These are phyloP conservation scores for Monilinia vaccinii-corymbosi DNA, from an alignment of 2,329 filamentous ascomycete species.

Conservation along the genomic window DNA sequence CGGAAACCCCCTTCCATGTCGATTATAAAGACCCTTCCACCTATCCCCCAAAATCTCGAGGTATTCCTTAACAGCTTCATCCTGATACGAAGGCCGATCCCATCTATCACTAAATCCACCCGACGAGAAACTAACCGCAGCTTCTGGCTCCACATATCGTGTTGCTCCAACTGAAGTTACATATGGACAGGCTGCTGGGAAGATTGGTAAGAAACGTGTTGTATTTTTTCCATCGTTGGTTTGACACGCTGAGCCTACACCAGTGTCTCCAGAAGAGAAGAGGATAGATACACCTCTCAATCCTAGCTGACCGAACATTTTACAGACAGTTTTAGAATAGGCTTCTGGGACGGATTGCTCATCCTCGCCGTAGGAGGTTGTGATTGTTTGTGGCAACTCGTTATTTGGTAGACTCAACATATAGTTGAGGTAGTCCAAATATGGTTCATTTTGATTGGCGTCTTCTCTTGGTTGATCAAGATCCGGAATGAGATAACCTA, in stretches of 20 bases:
- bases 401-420: conserved; percentile 40
- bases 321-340: conserved; percentile 53
- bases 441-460: conserved; percentile 57
- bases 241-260: conserved; percentile 43
- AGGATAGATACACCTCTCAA: conserved; percentile 54
- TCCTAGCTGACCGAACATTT: conserved; percentile 53
- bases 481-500: conserved; percentile 33
- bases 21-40: conserved; percentile 39
- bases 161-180: conserved; percentile 58
- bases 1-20: conserved; percentile 43
- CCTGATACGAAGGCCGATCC: conserved; percentile 38
- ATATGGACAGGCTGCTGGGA: conserved; percentile 59
- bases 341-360: conserved; percentile 54
- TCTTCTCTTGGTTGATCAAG: conserved; percentile 35
- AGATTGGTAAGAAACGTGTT: conserved; percentile 48
- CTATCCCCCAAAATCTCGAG: conserved; percentile 33
- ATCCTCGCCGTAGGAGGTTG: conserved; percentile 58
- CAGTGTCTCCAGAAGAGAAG: conserved; percentile 50
- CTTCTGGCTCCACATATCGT: conserved; percentile 39
- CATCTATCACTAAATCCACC: conserved; percentile 46
- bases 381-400: conserved; percentile 50
- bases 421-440: conserved; percentile 51
- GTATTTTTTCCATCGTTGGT: conserved; percentile 50
- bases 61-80: conserved; percentile 37
- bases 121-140: conserved; percentile 29